Evolutionary conservation across 495 filamentous ascomycete genomes (phyloP).

Genomic region (Hypoxylon crocopeplum): DNA sequence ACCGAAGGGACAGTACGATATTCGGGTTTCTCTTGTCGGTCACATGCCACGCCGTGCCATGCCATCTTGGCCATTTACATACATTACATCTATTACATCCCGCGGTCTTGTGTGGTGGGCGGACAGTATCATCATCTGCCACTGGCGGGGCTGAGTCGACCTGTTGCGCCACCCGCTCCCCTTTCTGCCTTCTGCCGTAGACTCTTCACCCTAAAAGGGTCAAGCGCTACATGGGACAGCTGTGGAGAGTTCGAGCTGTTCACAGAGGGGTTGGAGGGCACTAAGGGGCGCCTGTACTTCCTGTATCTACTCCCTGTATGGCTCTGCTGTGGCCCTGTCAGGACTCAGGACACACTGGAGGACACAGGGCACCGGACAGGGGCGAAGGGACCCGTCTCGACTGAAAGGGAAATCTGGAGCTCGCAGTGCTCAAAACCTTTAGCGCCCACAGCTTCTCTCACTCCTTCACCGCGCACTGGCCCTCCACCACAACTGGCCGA

Average conservation of each 20-base stretch:
- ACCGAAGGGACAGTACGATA: not conserved
- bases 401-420: too few relatives aligned
- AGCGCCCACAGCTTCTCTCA: constrained; percentile 28
- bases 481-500: constrained; percentile 18
- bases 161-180: constrained; percentile 1
- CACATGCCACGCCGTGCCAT: constrained; percentile 6
- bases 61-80: not conserved
- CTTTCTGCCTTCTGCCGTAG: not conserved
- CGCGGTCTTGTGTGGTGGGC: constrained; percentile 4
- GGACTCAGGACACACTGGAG: constrained; percentile 2
- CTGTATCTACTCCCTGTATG: not conserved
- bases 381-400: too few relatives aligned
- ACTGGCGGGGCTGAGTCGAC: constrained; percentile 28
- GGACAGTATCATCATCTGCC: constrained; percentile 10
- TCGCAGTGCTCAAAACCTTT: constrained; percentile 25
- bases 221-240: too few relatives aligned
- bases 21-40: not conserved
- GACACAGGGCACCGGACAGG: too few relatives aligned
- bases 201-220: not conserved
- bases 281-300: not conserved
- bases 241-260: too few relatives aligned
- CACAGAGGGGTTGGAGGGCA: constrained; percentile 20
- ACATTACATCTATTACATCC: constrained; percentile 4
- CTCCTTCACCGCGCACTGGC: constrained; percentile 26
- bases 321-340: not conserved